phyloP scores from a whole-genome alignment of 768 basidiomycete genomes.

The Pluteus cervinus region DNA sequence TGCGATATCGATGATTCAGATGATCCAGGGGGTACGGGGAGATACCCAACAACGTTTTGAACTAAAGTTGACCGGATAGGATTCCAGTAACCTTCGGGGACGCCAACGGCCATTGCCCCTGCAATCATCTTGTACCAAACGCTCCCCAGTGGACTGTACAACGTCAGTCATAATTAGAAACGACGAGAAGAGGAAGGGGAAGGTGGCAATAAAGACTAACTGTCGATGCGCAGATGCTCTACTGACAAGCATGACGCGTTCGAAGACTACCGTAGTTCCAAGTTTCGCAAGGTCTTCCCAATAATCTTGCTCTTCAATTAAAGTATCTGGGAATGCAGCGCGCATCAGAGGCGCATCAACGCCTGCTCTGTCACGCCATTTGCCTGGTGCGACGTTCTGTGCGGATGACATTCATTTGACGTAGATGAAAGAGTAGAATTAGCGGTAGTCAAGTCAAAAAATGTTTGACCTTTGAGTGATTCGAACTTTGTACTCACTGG shows the following conservation, averaged over 20 bases:
- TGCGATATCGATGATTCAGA: no score
- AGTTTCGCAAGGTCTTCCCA: constrained; percentile 53
- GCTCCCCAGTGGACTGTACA: constrained; percentile 18
- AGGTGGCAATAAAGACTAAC: constrained; percentile 16
- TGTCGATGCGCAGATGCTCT: constrained; percentile 53
- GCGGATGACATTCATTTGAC: background rate
- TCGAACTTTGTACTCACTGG: constrained; percentile 22
- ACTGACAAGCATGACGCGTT: constrained; percentile 54
- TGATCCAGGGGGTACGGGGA: constrained; percentile 16
- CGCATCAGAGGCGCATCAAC: constrained; percentile 62
- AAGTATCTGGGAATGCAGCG: constrained; percentile 52
- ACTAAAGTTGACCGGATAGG: constrained; percentile 24
- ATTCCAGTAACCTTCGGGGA: constrained; percentile 25
- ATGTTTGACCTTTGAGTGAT: no score
- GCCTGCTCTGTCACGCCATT: constrained; percentile 56
- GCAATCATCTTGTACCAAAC: constrained; percentile 32
- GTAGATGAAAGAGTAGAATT: background rate
- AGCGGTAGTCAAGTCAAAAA: background rate
- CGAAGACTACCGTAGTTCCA: constrained; percentile 50
- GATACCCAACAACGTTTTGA: constrained; percentile 24
- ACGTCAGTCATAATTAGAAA: constrained; percentile 9
- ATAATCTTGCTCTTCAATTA: constrained; percentile 52
- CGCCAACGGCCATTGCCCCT: constrained; percentile 23
- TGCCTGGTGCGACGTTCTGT: constrained; percentile 15
- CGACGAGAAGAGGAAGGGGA: constrained; percentile 1